These are phyloP conservation scores for Annulohypoxylon maeteangense DNA, from an alignment of 495 filamentous ascomycete genomes.

Conservation along the genomic window DNA sequence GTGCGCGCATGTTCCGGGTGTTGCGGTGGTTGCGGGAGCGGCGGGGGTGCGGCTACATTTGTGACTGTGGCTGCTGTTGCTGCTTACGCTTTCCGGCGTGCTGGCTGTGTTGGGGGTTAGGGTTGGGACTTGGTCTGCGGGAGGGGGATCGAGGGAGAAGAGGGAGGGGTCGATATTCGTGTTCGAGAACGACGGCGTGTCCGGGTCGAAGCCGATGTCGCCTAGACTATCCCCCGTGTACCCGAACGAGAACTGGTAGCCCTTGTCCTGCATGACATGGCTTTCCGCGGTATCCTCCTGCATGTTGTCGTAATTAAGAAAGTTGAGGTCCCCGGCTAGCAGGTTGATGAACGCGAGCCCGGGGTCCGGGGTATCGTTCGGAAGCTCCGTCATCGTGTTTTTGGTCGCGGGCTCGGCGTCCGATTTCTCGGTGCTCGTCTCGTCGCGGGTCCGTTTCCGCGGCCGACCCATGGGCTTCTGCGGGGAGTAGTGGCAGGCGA, in stretches of 20 bases:
- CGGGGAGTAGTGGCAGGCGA: slow-evolving; percentile 66
- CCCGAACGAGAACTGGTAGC: slow-evolving; percentile 32
- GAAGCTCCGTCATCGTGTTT: slow-evolving; percentile 42
- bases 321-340: slow-evolving; percentile 16
- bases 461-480: slow-evolving; percentile 73
- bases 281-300: not conserved
- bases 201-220: slow-evolving; percentile 38
- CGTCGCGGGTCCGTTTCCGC: slow-evolving; percentile 62
- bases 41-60: not conserved
- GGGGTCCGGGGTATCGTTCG: slow-evolving; percentile 36
- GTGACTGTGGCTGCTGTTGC: not conserved
- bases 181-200: slow-evolving; percentile 17
- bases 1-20: slow-evolving; percentile 51
- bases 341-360: slow-evolving; percentile 40
- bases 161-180: slow-evolving; percentile 45
- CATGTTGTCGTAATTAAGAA: slow-evolving; percentile 20
- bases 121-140: slow-evolving; percentile 34
- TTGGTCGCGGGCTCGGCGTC: slow-evolving; percentile 30
- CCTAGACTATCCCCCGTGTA: slow-evolving; percentile 33
- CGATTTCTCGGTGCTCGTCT: slow-evolving; percentile 37
- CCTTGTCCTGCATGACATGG: slow-evolving; percentile 6
- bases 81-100: slow-evolving; percentile 36
- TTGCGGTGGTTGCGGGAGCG: not conserved
- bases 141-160: slow-evolving; percentile 24
- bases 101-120: slow-evolving; percentile 40